These are phyloP conservation scores for Claviceps arundinis DNA, from an alignment of 2,329 filamentous ascomycete species.

Conservation along the genomic window DNA sequence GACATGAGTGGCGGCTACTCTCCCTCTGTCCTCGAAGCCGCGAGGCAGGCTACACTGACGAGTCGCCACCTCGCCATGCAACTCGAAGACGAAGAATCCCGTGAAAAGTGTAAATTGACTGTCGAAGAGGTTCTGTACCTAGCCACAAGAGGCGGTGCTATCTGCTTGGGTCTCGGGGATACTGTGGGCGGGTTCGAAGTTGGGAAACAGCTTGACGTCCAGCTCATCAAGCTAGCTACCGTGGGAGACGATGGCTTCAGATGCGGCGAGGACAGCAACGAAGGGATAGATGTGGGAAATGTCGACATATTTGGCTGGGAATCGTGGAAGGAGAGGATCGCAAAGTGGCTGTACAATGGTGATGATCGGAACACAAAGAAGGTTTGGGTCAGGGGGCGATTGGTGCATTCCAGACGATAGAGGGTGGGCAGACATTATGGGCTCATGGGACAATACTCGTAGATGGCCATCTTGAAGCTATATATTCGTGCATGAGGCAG, in stretches of 20 bases:
- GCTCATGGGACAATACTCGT: not conserved
- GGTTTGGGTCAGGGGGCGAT: constrained; percentile 77
- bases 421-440: too few species aligned
- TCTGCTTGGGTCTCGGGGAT: constrained; percentile 59
- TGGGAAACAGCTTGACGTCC: constrained; percentile 84
- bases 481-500: too few species aligned
- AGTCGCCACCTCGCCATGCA: constrained; percentile 57
- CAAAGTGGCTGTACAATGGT: constrained; percentile 90
- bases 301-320: constrained; percentile 91
- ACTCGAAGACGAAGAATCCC: constrained; percentile 17
- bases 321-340: constrained; percentile 69
- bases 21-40: constrained; percentile 69
- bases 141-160: constrained; percentile 76
- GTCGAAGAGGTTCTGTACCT: constrained; percentile 80
- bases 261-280: constrained; percentile 11
- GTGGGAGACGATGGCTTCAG: constrained; percentile 25
- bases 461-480: too few species aligned
- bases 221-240: constrained; percentile 55
- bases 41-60: constrained; percentile 66
- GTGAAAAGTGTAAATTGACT: constrained; percentile 51
- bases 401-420: constrained; percentile 52
- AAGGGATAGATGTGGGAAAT: constrained; percentile 35
- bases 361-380: constrained; percentile 81
- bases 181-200: constrained; percentile 70
- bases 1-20: constrained; percentile 85